Base-by-base conservation (phyloP, 2,329 filamentous ascomycete species). In the Neophaeococcomyces mojaviensis region DNA sequence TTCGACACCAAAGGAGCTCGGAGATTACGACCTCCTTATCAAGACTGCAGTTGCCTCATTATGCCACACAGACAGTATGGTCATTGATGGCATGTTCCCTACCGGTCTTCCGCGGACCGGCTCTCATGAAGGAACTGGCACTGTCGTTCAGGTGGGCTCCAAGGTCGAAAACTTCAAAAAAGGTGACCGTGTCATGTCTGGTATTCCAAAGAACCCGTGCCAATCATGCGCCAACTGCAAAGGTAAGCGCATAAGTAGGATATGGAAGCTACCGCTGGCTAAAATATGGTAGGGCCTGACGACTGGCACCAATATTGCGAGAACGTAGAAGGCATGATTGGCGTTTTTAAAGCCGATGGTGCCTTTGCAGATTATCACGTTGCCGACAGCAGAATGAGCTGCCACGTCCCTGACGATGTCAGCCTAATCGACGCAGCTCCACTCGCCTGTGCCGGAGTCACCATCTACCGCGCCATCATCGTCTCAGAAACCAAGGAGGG, bases 21-120 rank as follows among this genome's bases (percentile, higher is more conserved):
- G 61, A 3, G 67, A 71, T 0, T 55, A 73, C 52, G 77, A 81
- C 53, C 62, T 82, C 13, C 69, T 81, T 26, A 66, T 81, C 56
- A 78, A 77, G 59, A 64, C 78, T 44, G 77, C 74, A 46, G 75
- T 75, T n/a, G 77, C 74, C 6, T 78, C 75, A 1, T 70, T 79
- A 57, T 82, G 78, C 64, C 78, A 82, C 63, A 81, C 79, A 1
- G 78, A 81, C 62, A 41, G 61, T 61, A 52, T 77, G 49, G 64
- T 74, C 20, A 71, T 80, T 33, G 75, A 80, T 67, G 74, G 70
- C 47, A 72, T 71, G 16, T 60, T 80, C 9, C 59, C 56, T 4
- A 40, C 58, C 2, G 15, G 15, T 67, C 64, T 81, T 1, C 77
- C 77, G 0, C 64, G 68, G 45, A 79, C 69, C 8, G 73, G 66